phyloP scores from a whole-genome alignment of 2,329 filamentous ascomycete genomes.

The Raffaelea albimanens region DNA sequence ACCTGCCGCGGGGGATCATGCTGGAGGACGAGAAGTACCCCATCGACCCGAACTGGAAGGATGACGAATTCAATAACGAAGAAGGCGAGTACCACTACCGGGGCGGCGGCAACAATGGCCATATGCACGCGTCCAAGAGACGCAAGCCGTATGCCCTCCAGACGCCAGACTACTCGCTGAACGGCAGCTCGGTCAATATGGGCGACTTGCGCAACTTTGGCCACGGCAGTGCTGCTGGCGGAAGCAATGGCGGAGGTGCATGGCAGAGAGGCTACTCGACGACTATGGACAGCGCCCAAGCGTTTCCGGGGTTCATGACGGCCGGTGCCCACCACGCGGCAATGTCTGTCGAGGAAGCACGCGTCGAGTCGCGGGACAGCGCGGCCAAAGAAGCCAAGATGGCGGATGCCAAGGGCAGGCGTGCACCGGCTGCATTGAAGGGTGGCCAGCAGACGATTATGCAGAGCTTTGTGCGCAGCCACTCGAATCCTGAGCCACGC shows the following conservation, averaged over 20 bases:
- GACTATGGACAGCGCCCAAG: conserved; percentile 50
- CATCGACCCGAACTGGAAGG: conserved; percentile 40
- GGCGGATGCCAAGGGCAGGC: conserved; percentile 10
- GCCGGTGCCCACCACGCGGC: conserved; percentile 44
- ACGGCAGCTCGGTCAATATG: conserved; percentile 14
- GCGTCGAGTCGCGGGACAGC: too few species aligned
- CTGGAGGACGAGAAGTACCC: conserved; percentile 62
- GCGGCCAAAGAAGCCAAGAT: too few species aligned
- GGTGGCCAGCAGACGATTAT: conserved; percentile 5
- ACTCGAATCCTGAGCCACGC: not conserved
- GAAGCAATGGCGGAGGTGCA: conserved; percentile 15
- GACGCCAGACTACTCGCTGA: not conserved
- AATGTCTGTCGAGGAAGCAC: too few species aligned
- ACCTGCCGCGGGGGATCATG: conserved; percentile 42
- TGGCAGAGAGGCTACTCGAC: conserved; percentile 41
- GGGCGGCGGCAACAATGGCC: too few species aligned
- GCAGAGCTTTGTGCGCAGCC: conserved; percentile 6
- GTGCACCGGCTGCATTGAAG: not conserved
- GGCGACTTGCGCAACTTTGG: too few species aligned
- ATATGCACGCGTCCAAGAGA: too few species aligned
- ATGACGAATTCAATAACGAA: conserved; percentile 4
- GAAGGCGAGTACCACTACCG: conserved; percentile 1
- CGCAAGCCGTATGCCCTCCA: too few species aligned
- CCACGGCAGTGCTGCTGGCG: too few species aligned
- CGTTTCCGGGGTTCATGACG: conserved; percentile 56